These are phyloP conservation scores for Leishmania lainsoni DNA, from an alignment of 208 protist genomes.

Conservation along the genomic window DNA sequence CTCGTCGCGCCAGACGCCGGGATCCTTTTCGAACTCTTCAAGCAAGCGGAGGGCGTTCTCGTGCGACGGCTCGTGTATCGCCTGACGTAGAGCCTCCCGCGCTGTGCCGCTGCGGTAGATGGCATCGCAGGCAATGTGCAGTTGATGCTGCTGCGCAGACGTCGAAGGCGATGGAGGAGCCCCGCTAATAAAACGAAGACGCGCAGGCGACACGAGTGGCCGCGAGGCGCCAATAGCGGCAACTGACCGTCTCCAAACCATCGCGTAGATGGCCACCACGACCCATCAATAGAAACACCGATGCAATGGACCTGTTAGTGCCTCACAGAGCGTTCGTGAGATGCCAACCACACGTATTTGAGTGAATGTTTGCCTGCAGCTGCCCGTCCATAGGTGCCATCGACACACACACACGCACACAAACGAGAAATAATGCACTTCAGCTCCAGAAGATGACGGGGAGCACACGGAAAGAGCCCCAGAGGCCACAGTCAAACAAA, in stretches of 20 bases:
- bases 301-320: not conserved
- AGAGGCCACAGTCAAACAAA: not conserved
- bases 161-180: not conserved
- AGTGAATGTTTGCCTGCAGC: not conserved
- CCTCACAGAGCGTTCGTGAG: not conserved
- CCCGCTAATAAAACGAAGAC: not conserved
- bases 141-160: constrained; percentile 9
- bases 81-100: constrained; percentile 49
- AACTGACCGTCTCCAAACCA: not conserved
- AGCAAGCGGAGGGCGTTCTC: constrained; percentile 61
- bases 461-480: not conserved
- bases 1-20: constrained; percentile 28
- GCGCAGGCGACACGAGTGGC: not conserved
- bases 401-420: not conserved
- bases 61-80: constrained; percentile 69
- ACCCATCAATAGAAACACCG: not conserved
- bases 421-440: not conserved
- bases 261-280: not conserved
- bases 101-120: constrained; percentile 58
- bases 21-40: constrained; percentile 51
- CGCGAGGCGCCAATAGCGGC: not conserved
- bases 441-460: not conserved
- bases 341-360: not conserved
- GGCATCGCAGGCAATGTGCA: constrained; percentile 41
- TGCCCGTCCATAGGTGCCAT: not conserved